Conservation (phyloP, 2,329 filamentous ascomycete genomes). For the Rhexocercosporidium sp. region DNA sequence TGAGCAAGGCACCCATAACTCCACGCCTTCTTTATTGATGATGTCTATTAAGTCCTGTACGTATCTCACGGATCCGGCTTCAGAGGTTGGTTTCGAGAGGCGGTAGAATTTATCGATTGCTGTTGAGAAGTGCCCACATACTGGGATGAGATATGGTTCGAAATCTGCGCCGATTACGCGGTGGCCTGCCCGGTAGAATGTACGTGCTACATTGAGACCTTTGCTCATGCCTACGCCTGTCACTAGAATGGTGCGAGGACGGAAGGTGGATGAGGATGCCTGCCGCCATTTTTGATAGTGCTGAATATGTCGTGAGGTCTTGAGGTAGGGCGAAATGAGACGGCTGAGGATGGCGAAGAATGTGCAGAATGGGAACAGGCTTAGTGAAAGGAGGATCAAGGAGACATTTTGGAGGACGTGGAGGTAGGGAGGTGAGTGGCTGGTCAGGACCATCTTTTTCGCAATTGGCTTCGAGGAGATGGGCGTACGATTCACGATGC, state of each 20-base stretch:
- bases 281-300: constrained; percentile 31
- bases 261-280: constrained; percentile 33
- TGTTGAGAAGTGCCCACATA: constrained; percentile 32
- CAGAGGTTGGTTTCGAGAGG: constrained; percentile 41
- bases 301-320: constrained; percentile 20
- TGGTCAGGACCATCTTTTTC: constrained; percentile 25
- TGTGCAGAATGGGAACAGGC: constrained; percentile 34
- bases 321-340: constrained; percentile 27
- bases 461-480: neutral
- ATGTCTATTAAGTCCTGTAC: constrained; percentile 61
- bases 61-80: constrained; percentile 52
- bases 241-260: constrained; percentile 63
- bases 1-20: constrained; percentile 77
- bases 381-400: constrained; percentile 44
- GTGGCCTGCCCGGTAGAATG: constrained; percentile 68
- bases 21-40: constrained; percentile 62
- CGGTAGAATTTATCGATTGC: constrained; percentile 37
- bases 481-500: neutral
- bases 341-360: constrained; percentile 27
- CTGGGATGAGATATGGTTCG: constrained; percentile 42
- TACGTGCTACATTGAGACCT: constrained; percentile 68
- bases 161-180: constrained; percentile 74
- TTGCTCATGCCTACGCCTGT: constrained; percentile 77
- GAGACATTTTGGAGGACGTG: constrained; percentile 55
- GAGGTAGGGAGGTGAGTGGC: constrained; percentile 27